Conservation (phyloP, 352 stramenopile genomes). For the Phytophthora palmivora region DNA sequence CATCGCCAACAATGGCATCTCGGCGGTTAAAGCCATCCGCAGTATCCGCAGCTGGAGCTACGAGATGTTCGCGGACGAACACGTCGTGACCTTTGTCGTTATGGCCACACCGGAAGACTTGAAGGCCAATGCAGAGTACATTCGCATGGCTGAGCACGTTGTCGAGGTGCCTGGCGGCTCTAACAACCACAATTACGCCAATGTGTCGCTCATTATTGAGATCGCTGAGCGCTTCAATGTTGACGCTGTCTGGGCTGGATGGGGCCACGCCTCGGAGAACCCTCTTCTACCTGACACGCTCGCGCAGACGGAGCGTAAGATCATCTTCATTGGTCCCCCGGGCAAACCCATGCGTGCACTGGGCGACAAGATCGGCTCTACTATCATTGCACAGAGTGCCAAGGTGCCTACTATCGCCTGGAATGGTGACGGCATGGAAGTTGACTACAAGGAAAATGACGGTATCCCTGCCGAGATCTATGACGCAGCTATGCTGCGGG, state of each 20-base stretch:
- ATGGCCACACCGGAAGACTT: conserved; percentile 99
- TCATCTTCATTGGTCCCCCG: conserved; percentile 98
- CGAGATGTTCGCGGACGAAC: conserved; percentile 97
- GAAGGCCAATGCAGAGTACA: conserved; percentile 99
- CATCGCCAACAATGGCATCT: conserved; percentile 99
- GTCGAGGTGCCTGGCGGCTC: conserved; percentile 99
- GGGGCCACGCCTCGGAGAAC: conserved; percentile 99
- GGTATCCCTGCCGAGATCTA: conserved; percentile 96
- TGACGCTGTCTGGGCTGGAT: conserved; percentile 98
- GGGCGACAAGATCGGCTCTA: conserved; percentile 99
- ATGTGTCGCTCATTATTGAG: conserved; percentile 99
- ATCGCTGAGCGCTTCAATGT: conserved; percentile 96
- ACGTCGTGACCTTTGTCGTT: conserved; percentile 97
- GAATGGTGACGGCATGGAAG: conserved; percentile 97
- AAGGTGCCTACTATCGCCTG: conserved; percentile 99
- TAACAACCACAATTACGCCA: conserved; percentile 99
- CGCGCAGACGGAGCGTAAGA: conserved; percentile 89
- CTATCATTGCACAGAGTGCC: conserved; percentile 99
- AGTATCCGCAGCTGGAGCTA: conserved; percentile 99
- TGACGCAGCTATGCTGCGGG: conserved; percentile 93
- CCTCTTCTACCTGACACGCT: conserved; percentile 96
- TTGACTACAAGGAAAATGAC: conserved; percentile 89
- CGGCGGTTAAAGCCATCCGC: conserved; percentile 99
- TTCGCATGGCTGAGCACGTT: conserved; percentile 99
- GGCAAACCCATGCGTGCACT: conserved; percentile 98